phyloP scores from a whole-genome alignment of 768 basidiomycete species.

The Crucibulum laeve region DNA sequence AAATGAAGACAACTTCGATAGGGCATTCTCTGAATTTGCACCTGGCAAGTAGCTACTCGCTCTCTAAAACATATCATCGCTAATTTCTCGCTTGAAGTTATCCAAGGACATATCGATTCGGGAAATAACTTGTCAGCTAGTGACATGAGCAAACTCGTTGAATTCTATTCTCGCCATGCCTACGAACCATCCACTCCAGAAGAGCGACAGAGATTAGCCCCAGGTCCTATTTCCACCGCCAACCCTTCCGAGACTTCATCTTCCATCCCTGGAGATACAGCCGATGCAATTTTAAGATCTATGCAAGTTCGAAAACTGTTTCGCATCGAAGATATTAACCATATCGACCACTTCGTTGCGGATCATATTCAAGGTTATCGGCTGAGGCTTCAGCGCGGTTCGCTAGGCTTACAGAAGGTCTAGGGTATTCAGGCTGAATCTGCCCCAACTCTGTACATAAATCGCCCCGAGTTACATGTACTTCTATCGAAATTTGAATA shows the following conservation, averaged over 20 bases:
- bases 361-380: slow-evolving; percentile 13
- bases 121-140: slow-evolving; percentile 11
- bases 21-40: too few species aligned
- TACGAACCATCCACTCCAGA: slow-evolving; percentile 18
- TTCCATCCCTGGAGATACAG: slow-evolving; percentile 3
- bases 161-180: slow-evolving; percentile 15
- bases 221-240: slow-evolving; percentile 10
- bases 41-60: too few species aligned
- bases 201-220: slow-evolving; percentile 9
- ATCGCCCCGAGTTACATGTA: too few species aligned
- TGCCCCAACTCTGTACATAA: too few species aligned
- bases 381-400: slow-evolving; percentile 12
- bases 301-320: slow-evolving; percentile 15
- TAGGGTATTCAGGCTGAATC: too few species aligned
- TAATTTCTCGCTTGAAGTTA: slow-evolving; percentile 20
- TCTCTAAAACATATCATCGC: too few species aligned
- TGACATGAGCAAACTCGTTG: slow-evolving; percentile 13
- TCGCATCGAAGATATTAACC: slow-evolving; percentile 16
- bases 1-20: slow-evolving; percentile 36
- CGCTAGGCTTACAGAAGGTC: slow-evolving; percentile 13
- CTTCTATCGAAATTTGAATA: too few species aligned
- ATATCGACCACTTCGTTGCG: slow-evolving; percentile 16
- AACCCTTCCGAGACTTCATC: slow-evolving; percentile 3
- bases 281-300: slow-evolving; percentile 11
- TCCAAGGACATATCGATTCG: slow-evolving; percentile 15